Base-by-base conservation (phyloP, 2,329 filamentous ascomycete species). In the Alternaria infectoria region DNA sequence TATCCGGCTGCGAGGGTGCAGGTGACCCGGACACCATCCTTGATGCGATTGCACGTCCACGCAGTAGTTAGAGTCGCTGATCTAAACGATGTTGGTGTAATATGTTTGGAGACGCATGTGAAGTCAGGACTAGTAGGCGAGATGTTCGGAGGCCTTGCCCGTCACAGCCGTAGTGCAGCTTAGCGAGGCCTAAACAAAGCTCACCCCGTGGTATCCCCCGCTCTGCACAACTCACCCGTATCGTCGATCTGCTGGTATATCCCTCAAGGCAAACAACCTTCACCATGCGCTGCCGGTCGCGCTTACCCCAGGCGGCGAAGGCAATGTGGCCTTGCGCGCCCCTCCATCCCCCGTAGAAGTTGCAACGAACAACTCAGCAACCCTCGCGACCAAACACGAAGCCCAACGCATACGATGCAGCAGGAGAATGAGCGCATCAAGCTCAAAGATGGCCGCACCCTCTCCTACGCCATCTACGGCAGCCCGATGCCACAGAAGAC, bases 391-490 rank as follows among this genome's bases (percentile, higher is more conserved):
- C n/a, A 26, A 54, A n/a, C 19, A 30, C 19, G 15, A 44, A 26
- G 11, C 25, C 21, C 43, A 43, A 50, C 25, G 13, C 12, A 25
- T 45, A 62, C 49, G 19, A 62, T 62, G 60, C 57, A 62, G 50
- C 60, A 62, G 23, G 74, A 75, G 49, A 72, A 70, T 51, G 72
- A 74, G 52, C 64, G 63, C 30, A 54, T 77, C 21, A 70, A 60
- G 43, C 73, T 79, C 28, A 57, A 71, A 40, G 76, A 82, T 62
- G 80, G 79, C 44, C 81, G 83, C 36, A 77, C 65, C 11, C 70
- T 84, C 4, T 80, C 80, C n/a, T 84, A 79, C 66, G 80, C 82
- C n/a, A 69, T 81, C 54, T 84, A 83, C 66, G 83, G 83, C 46
- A 72, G 70, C 11, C 74, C 72, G 1, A 70, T 81, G 61, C 82